Evolutionary conservation across 495 filamentous ascomycete genomes (phyloP), one percentile per base, ranked within the genome.

Genomic region (Penicillium manginii): DNA sequence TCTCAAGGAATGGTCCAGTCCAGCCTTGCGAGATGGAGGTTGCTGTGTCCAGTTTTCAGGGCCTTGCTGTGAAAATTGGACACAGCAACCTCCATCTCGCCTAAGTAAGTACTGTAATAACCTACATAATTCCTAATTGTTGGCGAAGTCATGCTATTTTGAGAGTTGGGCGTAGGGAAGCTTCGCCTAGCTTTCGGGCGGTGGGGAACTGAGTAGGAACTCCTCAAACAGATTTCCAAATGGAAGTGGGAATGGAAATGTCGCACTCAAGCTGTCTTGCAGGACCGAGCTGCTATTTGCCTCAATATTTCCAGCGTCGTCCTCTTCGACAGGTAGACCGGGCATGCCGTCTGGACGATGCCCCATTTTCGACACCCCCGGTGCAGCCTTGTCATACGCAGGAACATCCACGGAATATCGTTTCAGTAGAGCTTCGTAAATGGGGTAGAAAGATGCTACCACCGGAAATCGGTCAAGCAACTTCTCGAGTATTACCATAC

Each of bases 401-500:
- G 45, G 19, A 29, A 45, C 17, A 22, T 45, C 17, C 17, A 45
- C n/a, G 8, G 45, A 23, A 11, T 26, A 59, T 39, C 26, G 56
- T 1, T 54, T 60, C 10, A 60, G 51, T 5, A 55, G 23, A 7
- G 57, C 42, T 11, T 60, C 57, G 31, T 54, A 60, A 10, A 60
- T 60, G 4, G 57, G 57, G 22, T 42, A 49, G 18, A 46, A 60
- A 22, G 57, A 43, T 4, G 57, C 51, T 18, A 60, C 35, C 6
- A 60, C 45, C 4, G 57, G 52, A 11, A 60, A 54, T 8, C 57
- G 21, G 45, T 60, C 57, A 31, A 55, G 57, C 22, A 60, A 26
- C 17, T 55, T 54, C 4, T 47, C 45, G 3, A 47, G 45, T 11
- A 67, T 52, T 10, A 50, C 23, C 66, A 69, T 65, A 45, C 66